phyloP scores from a whole-genome alignment of 2,329 filamentous ascomycete species.

The Arthrobotrys iridis region DNA sequence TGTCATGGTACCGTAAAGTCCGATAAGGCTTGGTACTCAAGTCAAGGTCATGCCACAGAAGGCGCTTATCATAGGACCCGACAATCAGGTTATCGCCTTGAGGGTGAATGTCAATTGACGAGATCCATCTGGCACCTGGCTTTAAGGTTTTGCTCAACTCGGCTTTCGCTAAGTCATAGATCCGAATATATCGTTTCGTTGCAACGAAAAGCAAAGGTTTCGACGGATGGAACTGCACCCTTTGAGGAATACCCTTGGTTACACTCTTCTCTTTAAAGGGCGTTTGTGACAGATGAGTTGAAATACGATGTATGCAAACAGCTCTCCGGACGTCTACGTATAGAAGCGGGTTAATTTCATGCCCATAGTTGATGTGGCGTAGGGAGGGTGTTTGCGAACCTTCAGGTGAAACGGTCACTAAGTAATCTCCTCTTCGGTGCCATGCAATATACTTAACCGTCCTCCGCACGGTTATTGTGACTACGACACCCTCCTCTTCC shows the following conservation, averaged over 20 bases:
- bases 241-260: constrained; percentile 66
- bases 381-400: constrained; percentile 65
- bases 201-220: constrained; percentile 95
- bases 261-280: constrained; percentile 71
- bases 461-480: constrained; percentile 81
- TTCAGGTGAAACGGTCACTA: constrained; percentile 86
- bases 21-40: constrained; percentile 91
- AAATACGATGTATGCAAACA: constrained; percentile 92
- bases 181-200: constrained; percentile 89
- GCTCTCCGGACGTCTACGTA: constrained; percentile 65
- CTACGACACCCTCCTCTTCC: constrained; percentile 76
- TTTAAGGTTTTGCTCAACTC: constrained; percentile 92
- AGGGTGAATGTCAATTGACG: constrained; percentile 89
- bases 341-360: constrained; percentile 17
- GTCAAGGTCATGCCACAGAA: constrained; percentile 97
- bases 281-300: constrained; percentile 92
- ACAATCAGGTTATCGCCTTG: constrained; percentile 94
- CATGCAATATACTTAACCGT: constrained; percentile 88
- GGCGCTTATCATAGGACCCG: constrained; percentile 89
- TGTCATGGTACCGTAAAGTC: constrained; percentile 91
- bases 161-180: constrained; percentile 91
- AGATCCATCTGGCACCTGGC: constrained; percentile 94
- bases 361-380: neutral
- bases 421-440: constrained; percentile 94
- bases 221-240: constrained; percentile 89